phyloP scores from a whole-genome alignment of 768 basidiomycete species.

The Lepiota brunneoincarnata region DNA sequence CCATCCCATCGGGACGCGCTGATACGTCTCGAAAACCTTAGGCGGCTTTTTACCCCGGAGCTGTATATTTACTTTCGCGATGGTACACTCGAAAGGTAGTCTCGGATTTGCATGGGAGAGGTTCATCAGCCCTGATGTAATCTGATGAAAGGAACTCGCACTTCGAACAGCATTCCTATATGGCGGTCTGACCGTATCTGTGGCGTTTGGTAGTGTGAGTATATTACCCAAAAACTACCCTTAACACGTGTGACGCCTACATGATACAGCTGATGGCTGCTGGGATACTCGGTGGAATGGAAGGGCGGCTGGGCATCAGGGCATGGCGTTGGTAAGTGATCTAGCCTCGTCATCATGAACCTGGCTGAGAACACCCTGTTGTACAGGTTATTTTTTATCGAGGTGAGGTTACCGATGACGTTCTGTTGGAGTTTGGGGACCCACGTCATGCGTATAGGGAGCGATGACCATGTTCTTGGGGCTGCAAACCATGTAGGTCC shows the following conservation, averaged over 20 bases:
- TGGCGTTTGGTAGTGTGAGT: slow-evolving; percentile 64
- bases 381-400: slow-evolving; percentile 67
- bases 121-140: neutral
- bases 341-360: too few species aligned
- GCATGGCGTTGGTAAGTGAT: slow-evolving; percentile 65
- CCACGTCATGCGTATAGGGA: slow-evolving; percentile 36
- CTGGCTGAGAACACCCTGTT: neutral
- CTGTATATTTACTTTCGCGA: slow-evolving; percentile 43
- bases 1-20: neutral
- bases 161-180: slow-evolving; percentile 62
- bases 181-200: slow-evolving; percentile 57
- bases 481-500: slow-evolving; percentile 46
- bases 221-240: neutral
- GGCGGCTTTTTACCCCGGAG: slow-evolving; percentile 63
- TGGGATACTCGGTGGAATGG: slow-evolving; percentile 69
- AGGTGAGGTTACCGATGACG: slow-evolving; percentile 32
- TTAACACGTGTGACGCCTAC: neutral
- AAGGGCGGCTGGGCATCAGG: slow-evolving; percentile 61
- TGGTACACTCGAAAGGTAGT: slow-evolving; percentile 60
- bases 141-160: slow-evolving; percentile 51
- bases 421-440: neutral
- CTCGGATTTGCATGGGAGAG: neutral
- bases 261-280: slow-evolving; percentile 63
- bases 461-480: slow-evolving; percentile 61
- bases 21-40: neutral